Base-by-base conservation (phyloP, 2,329 filamentous ascomycete genomes). In the Apiospora malaysiana region DNA sequence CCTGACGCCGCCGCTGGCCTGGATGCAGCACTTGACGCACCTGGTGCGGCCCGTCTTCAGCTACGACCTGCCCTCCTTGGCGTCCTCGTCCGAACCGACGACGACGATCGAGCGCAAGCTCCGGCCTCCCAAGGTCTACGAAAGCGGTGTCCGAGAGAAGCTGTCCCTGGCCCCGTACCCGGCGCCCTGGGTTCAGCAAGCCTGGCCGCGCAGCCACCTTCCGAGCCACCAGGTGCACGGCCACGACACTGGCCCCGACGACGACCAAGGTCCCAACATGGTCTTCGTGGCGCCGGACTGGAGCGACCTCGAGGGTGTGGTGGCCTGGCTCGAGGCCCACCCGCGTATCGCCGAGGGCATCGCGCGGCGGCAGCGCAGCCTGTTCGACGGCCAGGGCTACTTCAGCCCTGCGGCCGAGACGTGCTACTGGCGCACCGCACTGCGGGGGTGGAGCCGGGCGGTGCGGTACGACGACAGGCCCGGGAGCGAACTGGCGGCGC, bases 381-480 rank as follows among this genome's bases (percentile, higher is more conserved):
- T 82, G 67, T 85, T 85, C 74, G 79, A 80, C 0, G 81, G 78
- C 16, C 80, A 78, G 0, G 86, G 85, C 0, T 85, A 86, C 74
- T 78, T 86, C 65, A 85, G 83, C 71, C 81, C 82, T 18, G 85
- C 85, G n/a, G 85, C 86, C 0, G 86, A 88, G 77, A 79, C 76
- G 71, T 88, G 86, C 73, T 88, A 88, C 78, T 88, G 86, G 86
- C 80, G 86, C 51, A 83, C 81, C 0, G 70, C 86, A 72, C 76
- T 88, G 27, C 80, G 81, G 70, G 85, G 84, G 0, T 88, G 86
- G 86, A 81, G 78, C 69, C 72, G 78, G 47, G 82, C 86, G 14
- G 85, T 79, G 42, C 76, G 77, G 51, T 74, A 78, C 0, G 79
- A 27, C 14, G 25, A 32, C 51, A 81, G 23, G 42, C 42, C 42